A percentile compares a stretch with the other conserved stretches of the same genome.
Conservation (phyloP, 1,284 basidiomycete genomes). For the Phenoliferia sp. region DNA sequence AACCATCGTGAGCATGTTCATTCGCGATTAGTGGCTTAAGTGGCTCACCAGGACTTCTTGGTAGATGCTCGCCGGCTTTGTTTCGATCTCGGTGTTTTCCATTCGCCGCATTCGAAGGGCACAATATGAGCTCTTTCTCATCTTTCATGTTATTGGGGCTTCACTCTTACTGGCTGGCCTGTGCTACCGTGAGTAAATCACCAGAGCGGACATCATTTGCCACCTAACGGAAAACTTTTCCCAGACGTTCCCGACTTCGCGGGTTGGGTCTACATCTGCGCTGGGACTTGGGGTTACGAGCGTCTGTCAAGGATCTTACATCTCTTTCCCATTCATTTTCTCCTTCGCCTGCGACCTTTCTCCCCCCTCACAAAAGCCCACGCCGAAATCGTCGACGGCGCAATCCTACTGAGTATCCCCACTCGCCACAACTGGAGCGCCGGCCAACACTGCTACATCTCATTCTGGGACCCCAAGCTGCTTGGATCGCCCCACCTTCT, state of each 20-base stretch:
- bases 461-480: conserved; percentile 12
- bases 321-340: conserved; percentile 15
- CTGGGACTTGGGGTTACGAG: conserved; percentile 27
- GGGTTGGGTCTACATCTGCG: conserved; percentile 21
- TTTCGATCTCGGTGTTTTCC: conserved; percentile 19
- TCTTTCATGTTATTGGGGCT: conserved; percentile 21
- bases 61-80: conserved; percentile 17
- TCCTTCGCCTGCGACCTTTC: conserved; percentile 11
- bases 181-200: conserved; percentile 11
- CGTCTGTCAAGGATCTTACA: conserved; percentile 14
- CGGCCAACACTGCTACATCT: conserved; percentile 13
- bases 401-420: conserved; percentile 22
- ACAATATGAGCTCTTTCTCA: conserved; percentile 27
- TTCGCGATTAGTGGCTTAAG: not conserved
- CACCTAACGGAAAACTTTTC: not conserved
- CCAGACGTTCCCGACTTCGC: conserved; percentile 17
- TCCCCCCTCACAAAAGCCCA: conserved; percentile 20
- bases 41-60: no score
- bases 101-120: conserved; percentile 14
- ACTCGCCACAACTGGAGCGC: conserved; percentile 11
- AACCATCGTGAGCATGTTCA: not conserved
- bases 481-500: conserved; percentile 11
- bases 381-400: conserved; percentile 24
- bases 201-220: not conserved
- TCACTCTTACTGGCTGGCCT: conserved; percentile 21